Evolutionary conservation across 345 rosid genomes (phyloP).

Genomic region (Acer yangbiense): DNA sequence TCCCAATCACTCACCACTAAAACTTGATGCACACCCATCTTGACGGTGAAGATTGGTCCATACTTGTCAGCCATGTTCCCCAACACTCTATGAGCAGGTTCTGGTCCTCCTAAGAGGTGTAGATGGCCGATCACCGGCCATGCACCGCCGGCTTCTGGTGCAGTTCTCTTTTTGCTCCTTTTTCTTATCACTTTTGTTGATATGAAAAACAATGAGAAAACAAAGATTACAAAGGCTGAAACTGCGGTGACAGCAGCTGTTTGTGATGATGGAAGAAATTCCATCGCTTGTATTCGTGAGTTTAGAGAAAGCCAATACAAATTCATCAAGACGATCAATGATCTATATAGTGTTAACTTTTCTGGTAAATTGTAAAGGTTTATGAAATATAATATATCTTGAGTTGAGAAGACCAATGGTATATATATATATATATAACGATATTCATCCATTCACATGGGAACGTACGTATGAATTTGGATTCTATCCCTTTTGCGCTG

Average conservation of each 20-base stretch:
- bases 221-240: background rate
- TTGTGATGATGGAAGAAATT: background rate
- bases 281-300: background rate
- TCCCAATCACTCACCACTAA: constrained; percentile 34
- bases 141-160: constrained; percentile 23
- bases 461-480: too few species aligned
- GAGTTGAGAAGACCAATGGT: too few species aligned
- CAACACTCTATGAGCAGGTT: constrained; percentile 32
- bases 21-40: constrained; percentile 28
- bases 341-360: too few species aligned
- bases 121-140: constrained; percentile 52
- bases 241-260: background rate
- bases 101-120: constrained; percentile 34
- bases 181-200: background rate
- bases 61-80: constrained; percentile 31
- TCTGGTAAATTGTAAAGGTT: too few species aligned
- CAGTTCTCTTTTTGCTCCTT: constrained; percentile 13
- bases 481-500: too few species aligned
- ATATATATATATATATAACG: too few species aligned
- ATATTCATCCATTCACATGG: too few species aligned
- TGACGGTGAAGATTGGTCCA: constrained; percentile 41
- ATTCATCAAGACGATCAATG: too few species aligned
- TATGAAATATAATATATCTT: too few species aligned
- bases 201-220: background rate
- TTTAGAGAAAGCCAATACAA: too few species aligned